Conservation (phyloP, 2,329 filamentous ascomycete genomes). For the Exophiala sideris region DNA sequence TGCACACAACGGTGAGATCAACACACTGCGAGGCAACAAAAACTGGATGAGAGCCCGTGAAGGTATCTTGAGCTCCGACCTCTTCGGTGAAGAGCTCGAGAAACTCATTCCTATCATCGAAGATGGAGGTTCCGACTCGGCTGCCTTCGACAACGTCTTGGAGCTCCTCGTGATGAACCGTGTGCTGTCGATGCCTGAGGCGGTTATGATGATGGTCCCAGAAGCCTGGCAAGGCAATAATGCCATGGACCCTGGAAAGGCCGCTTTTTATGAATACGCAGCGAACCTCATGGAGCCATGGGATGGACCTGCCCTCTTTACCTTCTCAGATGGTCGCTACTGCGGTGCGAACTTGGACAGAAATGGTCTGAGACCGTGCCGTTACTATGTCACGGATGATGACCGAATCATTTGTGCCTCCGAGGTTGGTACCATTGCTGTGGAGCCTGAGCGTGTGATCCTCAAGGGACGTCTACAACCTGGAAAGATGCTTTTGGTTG, state of each 20-base stretch:
- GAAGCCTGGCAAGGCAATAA: conserved; percentile 96
- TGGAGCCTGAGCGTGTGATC: conserved; percentile 84
- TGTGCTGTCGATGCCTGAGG: conserved; percentile 89
- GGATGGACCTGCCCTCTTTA: conserved; percentile 96
- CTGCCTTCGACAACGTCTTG: conserved; percentile 94
- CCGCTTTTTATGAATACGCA: conserved; percentile 97
- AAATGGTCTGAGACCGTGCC: conserved; percentile 90
- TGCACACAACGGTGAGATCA: conserved; percentile 98
- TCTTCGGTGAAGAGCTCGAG: conserved; percentile 91
- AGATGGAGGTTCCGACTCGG: conserved; percentile 93
- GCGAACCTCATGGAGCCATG: conserved; percentile 98
- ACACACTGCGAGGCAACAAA: conserved; percentile 95
- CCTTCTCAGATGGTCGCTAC: conserved; percentile 92
- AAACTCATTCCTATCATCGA: conserved; percentile 90
- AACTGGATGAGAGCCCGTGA: conserved; percentile 99
- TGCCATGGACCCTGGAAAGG: conserved; percentile 89
- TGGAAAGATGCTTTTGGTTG: conserved; percentile 92
- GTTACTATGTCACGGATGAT: conserved; percentile 95
- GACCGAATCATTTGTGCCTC: conserved; percentile 97
- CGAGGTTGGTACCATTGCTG: conserved; percentile 87
- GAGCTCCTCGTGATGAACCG: conserved; percentile 94
- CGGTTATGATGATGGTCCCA: conserved; percentile 97
- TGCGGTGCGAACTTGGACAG: conserved; percentile 95
- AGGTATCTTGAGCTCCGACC: conserved; percentile 86
- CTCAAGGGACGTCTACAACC: conserved; percentile 93